phyloP scores from a whole-genome alignment of 2,329 filamentous ascomycete species.

The Colletotrichum tofieldiae region DNA sequence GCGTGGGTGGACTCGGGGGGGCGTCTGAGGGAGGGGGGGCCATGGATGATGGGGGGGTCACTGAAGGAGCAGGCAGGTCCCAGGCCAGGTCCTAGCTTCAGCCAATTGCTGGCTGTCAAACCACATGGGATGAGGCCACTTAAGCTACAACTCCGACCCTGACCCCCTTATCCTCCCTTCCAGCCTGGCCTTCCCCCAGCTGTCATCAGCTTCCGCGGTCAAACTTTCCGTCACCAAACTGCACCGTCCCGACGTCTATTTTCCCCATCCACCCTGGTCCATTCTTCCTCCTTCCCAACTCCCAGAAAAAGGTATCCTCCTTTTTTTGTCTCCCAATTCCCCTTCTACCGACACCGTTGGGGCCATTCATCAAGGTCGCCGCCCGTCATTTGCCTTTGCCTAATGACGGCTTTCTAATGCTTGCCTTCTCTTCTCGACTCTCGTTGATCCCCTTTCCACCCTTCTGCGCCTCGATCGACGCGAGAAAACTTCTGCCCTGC shows the following conservation, averaged over 20 bases:
- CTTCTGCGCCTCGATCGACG: constrained; percentile 15
- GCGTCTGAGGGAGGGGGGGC: neutral
- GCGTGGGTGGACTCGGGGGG: constrained; percentile 23
- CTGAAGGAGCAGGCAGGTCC: constrained; percentile 23
- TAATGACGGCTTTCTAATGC: constrained; percentile 58
- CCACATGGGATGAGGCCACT: constrained; percentile 54
- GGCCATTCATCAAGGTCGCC: constrained; percentile 39
- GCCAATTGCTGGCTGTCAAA: constrained; percentile 40
- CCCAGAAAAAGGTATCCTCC: constrained; percentile 24
- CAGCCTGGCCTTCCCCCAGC: constrained; percentile 41
- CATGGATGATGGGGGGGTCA: constrained; percentile 10
- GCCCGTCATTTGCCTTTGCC: constrained; percentile 44
- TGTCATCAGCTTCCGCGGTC: constrained; percentile 42
- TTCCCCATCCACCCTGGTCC: constrained; percentile 35
- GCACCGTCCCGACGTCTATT: constrained; percentile 25
- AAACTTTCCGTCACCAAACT: constrained; percentile 40
- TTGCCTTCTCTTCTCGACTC: constrained; percentile 58
- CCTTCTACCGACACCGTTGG: constrained; percentile 21
- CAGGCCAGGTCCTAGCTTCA: constrained; percentile 31
- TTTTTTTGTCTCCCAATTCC: constrained; percentile 9
- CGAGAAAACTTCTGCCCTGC: constrained; percentile 13
- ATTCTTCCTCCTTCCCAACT: constrained; percentile 39
- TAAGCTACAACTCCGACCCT: constrained; percentile 55
- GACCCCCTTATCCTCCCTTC: constrained; percentile 43
- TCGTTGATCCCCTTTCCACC: constrained; percentile 51